These are phyloP conservation scores for Wickerhamiella sorbophila DNA, from an alignment of 805 yeast species.

Conservation along the genomic window DNA sequence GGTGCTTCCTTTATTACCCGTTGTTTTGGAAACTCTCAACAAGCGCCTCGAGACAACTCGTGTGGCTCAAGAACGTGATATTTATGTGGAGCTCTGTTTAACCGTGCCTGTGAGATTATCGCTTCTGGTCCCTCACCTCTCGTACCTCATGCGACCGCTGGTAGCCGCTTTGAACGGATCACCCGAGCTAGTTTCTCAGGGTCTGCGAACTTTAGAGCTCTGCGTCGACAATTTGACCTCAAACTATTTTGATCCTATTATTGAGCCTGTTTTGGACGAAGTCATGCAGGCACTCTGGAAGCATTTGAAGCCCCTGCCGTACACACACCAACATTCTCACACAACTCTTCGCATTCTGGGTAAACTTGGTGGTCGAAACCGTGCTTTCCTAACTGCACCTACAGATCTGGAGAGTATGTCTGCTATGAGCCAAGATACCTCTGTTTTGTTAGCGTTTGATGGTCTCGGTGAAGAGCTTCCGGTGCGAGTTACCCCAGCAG, in stretches of 20 bases:
- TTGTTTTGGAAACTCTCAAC: constrained; percentile 70
- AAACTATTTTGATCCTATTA: constrained; percentile 90
- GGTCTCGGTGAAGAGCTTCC: constrained; percentile 52
- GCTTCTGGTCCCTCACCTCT: constrained; percentile 83
- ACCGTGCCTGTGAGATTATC: constrained; percentile 93
- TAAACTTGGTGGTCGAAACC: constrained; percentile 89
- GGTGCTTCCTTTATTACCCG: constrained; percentile 80
- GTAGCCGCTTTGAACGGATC: constrained; percentile 82
- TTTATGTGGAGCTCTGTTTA: constrained; percentile 85
- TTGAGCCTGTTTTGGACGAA: constrained; percentile 91
- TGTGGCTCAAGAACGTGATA: constrained; percentile 79
- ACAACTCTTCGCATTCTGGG: constrained; percentile 88
- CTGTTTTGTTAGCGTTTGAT: constrained; percentile 54
- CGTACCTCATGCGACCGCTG: constrained; percentile 77
- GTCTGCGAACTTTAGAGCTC: constrained; percentile 81
- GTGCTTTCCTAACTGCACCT: constrained; percentile 69
- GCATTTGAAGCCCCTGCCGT: constrained; percentile 82
- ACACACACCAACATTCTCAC: constrained; percentile 88
- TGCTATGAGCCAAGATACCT: constrained; percentile 45
- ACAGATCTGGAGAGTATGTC: constrained; percentile 43
- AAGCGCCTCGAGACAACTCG: constrained; percentile 70
- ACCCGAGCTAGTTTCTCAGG: constrained; percentile 87
- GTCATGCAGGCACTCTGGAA: constrained; percentile 88
- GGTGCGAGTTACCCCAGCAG: constrained; percentile 70
- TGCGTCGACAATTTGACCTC: constrained; percentile 95